These are phyloP conservation scores for Saccharomyces hybrid DNA, from an alignment of 1,139 yeast species.

Conservation along the genomic window DNA sequence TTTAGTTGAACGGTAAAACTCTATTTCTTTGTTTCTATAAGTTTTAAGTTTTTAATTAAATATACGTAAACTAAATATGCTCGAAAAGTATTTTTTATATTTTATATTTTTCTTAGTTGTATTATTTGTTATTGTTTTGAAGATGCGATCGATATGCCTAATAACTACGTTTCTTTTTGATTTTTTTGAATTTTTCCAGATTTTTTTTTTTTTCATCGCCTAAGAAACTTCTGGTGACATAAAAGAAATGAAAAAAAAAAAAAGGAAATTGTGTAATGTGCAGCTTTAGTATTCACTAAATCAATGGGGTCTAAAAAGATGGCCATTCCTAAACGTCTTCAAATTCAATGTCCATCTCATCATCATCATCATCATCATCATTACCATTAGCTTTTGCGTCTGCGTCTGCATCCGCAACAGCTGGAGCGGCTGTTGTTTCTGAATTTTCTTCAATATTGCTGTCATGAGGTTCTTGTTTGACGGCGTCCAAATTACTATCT, in stretches of 20 bases:
- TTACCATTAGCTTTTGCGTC: conserved; percentile 38
- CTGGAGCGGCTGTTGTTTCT: neutral
- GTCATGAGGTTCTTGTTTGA: conserved; percentile 10
- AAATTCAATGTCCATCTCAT: conserved; percentile 30
- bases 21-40: neutral
- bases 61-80: neutral
- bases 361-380: conserved; percentile 27
- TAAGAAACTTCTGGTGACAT: neutral
- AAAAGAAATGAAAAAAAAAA: neutral
- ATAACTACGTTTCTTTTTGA: neutral
- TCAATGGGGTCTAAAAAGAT: neutral
- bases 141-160: neutral
- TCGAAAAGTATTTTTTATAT: neutral
- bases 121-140: neutral
- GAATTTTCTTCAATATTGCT: conserved; percentile 15
- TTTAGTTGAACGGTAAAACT: neutral
- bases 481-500: neutral
- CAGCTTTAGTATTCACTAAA: neutral
- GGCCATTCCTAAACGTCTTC: conserved; percentile 30
- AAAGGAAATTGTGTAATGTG: neutral
- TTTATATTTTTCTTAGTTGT: neutral
- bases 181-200: neutral
- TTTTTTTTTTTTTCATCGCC: neutral
- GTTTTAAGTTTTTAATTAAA: neutral
- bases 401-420: conserved; percentile 24